Base-by-base conservation (phyloP, 176 grass and related monocot genomes). In the Musa beccarii region DNA sequence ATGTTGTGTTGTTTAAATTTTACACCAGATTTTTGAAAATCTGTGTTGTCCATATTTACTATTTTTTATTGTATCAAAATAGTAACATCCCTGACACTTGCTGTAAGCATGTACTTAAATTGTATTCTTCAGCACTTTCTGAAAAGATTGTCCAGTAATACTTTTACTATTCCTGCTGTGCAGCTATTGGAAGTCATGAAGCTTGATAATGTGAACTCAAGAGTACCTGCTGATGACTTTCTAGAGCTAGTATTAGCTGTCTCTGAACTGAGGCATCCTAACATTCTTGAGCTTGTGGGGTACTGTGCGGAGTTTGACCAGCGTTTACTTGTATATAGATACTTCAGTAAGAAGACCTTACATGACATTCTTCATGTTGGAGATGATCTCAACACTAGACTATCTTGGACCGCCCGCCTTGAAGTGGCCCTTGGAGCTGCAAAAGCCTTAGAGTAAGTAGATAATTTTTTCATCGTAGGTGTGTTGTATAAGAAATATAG, bases 241-340 rank as follows among this genome's bases (percentile, higher is more conserved):
- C 87, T 99, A 29, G 91, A 95, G 49, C 56, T 99, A 54, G 90
- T 99, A 61, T 75, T 85, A 4, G 84, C 78, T 53, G 79, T 99
- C 73, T 99, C 96, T 54, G 88, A 94, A 85, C 28, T 99, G 49
- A 84, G 85, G 59, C 85, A 99, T 86, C 83, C 91, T 25, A 89
- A 99, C 74, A 82, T 94, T 74, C 75, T 92, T 49, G 79, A 80
- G 66, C 84, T 99, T 79, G 90, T 99, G 9, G 96, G 96, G 25
- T 99, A 99, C 65, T 92, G 91, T 91, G 96, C 86, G 24, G 96
- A 99, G 74, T 99, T 92, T 81, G 91, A 81, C 63, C 96, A 99
- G 51, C 77, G 83, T 23, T 57, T 99, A 76, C 88, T 99, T 87
- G 86, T 92, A 25, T 95, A 99, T 49, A 84, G 85, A 55, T 83